These are phyloP conservation scores for Linnemannia zychae DNA, from an alignment of 192 early-diverging fungal species.

Conservation along the genomic window DNA sequence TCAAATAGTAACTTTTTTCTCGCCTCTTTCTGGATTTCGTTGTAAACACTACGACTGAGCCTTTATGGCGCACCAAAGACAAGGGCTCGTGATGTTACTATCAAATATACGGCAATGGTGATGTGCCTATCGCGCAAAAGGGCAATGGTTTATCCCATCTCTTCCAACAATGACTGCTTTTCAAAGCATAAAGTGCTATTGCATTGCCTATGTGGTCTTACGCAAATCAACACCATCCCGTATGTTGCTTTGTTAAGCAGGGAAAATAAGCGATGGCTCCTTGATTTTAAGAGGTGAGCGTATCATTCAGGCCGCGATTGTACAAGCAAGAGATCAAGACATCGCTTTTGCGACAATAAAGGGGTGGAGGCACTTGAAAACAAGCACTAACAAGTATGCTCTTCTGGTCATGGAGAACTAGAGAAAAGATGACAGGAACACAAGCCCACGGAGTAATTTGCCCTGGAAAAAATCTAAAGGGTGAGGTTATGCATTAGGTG, in stretches of 20 bases:
- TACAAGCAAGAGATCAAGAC: not conserved
- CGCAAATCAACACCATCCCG: not conserved
- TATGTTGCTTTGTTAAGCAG: not conserved
- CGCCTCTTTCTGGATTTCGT: no score
- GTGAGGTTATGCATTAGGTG: no score
- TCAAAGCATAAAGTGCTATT: no score
- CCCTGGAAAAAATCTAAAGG: no score
- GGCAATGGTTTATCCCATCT: no score
- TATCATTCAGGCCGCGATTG: not conserved
- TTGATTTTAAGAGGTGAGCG: not conserved
- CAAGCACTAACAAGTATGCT: not conserved
- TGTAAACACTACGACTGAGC: no score
- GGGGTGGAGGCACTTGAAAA: not conserved
- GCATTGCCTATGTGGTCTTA: not conserved
- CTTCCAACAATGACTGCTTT: no score
- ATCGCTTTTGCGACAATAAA: not conserved
- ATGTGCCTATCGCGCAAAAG: no score
- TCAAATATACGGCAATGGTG: no score
- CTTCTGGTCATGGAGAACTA: not conserved
- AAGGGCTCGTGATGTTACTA: no score
- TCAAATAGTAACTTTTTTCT: no score
- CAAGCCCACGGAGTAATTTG: not conserved
- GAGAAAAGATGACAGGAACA: not conserved
- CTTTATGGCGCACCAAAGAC: no score
- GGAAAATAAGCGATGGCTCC: not conserved